phyloP scores from a whole-genome alignment of 1,139 yeast species.

The Kazachstania sp. region DNA sequence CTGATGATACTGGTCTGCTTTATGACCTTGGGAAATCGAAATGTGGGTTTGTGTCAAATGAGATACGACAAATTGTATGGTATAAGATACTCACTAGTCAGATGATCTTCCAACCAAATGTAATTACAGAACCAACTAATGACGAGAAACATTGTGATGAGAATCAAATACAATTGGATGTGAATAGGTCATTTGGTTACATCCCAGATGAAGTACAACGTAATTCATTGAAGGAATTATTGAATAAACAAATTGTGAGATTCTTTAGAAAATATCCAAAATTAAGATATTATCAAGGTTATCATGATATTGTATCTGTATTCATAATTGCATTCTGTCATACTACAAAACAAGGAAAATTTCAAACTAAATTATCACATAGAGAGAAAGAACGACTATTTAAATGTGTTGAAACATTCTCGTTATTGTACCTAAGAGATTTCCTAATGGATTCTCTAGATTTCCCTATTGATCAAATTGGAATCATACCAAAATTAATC shows the following conservation, averaged over 20 bases:
- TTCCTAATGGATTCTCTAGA: constrained; percentile 69
- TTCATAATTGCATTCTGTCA: constrained; percentile 47
- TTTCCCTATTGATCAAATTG: constrained; percentile 57
- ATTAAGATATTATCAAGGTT: constrained; percentile 82
- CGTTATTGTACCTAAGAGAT: constrained; percentile 65
- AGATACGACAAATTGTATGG: constrained; percentile 21
- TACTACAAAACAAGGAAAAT: background rate
- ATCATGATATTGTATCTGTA: constrained; percentile 75
- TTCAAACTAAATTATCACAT: background rate
- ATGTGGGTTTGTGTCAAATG: constrained; percentile 21
- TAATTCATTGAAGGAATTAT: constrained; percentile 32
- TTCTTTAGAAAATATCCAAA: constrained; percentile 54
- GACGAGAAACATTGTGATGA: constrained; percentile 44
- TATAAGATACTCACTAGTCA: constrained; percentile 13
- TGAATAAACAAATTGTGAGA: constrained; percentile 43
- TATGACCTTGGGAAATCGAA: constrained; percentile 17
- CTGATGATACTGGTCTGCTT: constrained; percentile 5
- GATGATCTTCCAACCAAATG: constrained; percentile 1
- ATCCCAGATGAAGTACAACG: constrained; percentile 18
- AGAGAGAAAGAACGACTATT: constrained; percentile 30
- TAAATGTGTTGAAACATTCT: constrained; percentile 45
- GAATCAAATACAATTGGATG: constrained; percentile 70
- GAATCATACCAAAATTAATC: constrained; percentile 55
- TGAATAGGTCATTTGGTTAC: constrained; percentile 55
- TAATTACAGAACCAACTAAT: background rate